Evolutionary conservation across 2,329 filamentous ascomycete genomes (phyloP), one percentile per base, ranked within the genome.

Genomic region (Cadophora sp.): DNA sequence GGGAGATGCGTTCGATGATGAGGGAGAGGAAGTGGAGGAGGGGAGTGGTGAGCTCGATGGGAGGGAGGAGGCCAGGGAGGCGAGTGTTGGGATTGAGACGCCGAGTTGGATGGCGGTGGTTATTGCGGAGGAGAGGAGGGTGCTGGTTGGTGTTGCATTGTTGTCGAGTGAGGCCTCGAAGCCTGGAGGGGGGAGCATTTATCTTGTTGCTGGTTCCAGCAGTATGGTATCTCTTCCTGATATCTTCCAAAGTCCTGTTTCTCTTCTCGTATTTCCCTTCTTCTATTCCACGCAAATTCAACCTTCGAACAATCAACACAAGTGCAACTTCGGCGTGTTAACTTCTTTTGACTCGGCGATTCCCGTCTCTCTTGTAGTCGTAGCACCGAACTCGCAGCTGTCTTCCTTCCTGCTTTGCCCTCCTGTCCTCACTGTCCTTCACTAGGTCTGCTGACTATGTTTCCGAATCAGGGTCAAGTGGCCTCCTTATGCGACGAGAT

Each of bases 171-270:
- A 69, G 72, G 73, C 72, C 73, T 74, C 73, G 59, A 76, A 69
- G 69, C 75, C 75, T 69, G 74, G 72, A 63, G 76, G 74, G 48
- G 75, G 74, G 51, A 74, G 72, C 76, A 77, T 77, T 55, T 62
- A 64, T 27, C 16, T 50, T 58, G 26, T 48, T 56, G 24, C 6
- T 27, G 14, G 3, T 48, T 65, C 40, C n/a, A 27, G 58, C 16
- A 19, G 22, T 19, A 8, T 34, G 11, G 9, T 31, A 27, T n/a
- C 60, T 46, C 27, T 31, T 56, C 22, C 19, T 16, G 4, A n/a
- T 22, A 12, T 3, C 43, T 8, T 22, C 43, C 55, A 37, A 37
- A 19, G 11, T 53, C 31, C 19, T 43, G 40, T 14, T 43, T 56
- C 22, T 29, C 40, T 8, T 29, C 22, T 56, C 24, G 40, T 27